Evolutionary conservation across 306 rosid species (phyloP).

Genomic region (Cicer pinnatifidum): DNA sequence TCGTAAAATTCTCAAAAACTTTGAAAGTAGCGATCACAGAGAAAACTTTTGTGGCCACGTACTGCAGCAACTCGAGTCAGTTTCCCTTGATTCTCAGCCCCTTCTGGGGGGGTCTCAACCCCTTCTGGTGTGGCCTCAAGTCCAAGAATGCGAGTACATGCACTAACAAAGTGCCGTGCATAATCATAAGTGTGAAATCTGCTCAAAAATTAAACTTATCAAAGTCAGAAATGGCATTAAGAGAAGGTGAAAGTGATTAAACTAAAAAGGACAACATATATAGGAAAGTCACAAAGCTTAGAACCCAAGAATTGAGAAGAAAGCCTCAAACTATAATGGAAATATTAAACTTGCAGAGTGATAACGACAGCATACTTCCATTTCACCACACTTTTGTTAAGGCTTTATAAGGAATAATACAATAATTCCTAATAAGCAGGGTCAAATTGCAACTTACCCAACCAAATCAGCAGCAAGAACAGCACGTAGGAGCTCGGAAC

Average conservation of each 20-base stretch:
- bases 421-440: conserved; percentile 19
- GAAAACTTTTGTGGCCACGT: conserved; percentile 19
- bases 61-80: conserved; percentile 98
- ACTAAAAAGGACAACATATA: conserved; percentile 15
- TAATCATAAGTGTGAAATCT: conserved; percentile 97
- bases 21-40: conserved; percentile 8
- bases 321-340: background rate
- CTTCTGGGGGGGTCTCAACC: conserved; percentile 91
- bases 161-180: conserved; percentile 97
- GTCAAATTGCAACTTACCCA: conserved; percentile 66
- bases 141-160: conserved; percentile 96
- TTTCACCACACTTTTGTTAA: background rate
- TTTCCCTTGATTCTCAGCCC: conserved; percentile 96
- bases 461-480: conserved; percentile 96
- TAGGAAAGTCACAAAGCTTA: conserved; percentile 10
- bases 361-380: background rate
- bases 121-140: conserved; percentile 97
- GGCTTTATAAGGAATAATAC: background rate
- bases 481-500: conserved; percentile 80
- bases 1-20: conserved; percentile 41
- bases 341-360: background rate
- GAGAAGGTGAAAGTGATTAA: background rate
- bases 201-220: conserved; percentile 29
- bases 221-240: conserved; percentile 38
- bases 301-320: background rate